phyloP scores from a whole-genome alignment of 768 basidiomycete species.

The Rubroboletus satanas region DNA sequence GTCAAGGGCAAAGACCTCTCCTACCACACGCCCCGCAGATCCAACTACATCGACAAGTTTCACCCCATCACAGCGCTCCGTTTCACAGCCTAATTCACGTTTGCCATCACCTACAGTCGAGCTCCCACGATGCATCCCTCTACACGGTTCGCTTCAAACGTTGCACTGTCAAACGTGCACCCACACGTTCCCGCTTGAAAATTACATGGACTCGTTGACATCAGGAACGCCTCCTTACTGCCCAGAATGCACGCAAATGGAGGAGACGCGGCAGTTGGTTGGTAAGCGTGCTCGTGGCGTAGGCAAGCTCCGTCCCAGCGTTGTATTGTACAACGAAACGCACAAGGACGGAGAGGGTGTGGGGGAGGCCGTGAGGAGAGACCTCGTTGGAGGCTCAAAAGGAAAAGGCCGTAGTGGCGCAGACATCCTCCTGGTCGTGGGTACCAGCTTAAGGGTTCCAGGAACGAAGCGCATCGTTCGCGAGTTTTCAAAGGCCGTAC shows the following conservation, averaged over 20 bases:
- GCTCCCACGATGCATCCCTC: slow-evolving; percentile 79
- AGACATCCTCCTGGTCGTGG: slow-evolving; percentile 84
- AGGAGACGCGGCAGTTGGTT: slow-evolving; percentile 63
- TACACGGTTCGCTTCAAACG: slow-evolving; percentile 80
- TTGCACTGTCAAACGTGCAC: slow-evolving; percentile 82
- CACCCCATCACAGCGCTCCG: slow-evolving; percentile 14
- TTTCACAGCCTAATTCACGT: slow-evolving; percentile 32
- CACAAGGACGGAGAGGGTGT: slow-evolving; percentile 87
- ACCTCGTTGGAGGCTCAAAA: slow-evolving; percentile 67
- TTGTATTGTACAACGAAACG: slow-evolving; percentile 86
- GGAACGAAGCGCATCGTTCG: slow-evolving; percentile 90
- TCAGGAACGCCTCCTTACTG: slow-evolving; percentile 69
- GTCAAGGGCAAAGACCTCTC: slow-evolving; percentile 40
- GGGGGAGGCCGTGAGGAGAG: slow-evolving; percentile 77
- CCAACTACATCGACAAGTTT: slow-evolving; percentile 7
- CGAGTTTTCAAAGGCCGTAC: slow-evolving; percentile 79
- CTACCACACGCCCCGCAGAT: slow-evolving; percentile 13
- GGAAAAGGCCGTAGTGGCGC: slow-evolving; percentile 69
- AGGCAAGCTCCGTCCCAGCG: slow-evolving; percentile 78
- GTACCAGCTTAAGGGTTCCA: slow-evolving; percentile 84
- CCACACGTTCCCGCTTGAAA: slow-evolving; percentile 60
- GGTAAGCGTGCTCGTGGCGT: slow-evolving; percentile 79
- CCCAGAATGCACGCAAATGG: slow-evolving; percentile 70
- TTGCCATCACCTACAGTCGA: slow-evolving; percentile 52
- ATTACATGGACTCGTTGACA: slow-evolving; percentile 56